Percentiles rank a stretch among this genome's conserved stretches.
Conservation (phyloP, 805 yeast genomes). For the Wickerhamomyces hampshirensis region DNA sequence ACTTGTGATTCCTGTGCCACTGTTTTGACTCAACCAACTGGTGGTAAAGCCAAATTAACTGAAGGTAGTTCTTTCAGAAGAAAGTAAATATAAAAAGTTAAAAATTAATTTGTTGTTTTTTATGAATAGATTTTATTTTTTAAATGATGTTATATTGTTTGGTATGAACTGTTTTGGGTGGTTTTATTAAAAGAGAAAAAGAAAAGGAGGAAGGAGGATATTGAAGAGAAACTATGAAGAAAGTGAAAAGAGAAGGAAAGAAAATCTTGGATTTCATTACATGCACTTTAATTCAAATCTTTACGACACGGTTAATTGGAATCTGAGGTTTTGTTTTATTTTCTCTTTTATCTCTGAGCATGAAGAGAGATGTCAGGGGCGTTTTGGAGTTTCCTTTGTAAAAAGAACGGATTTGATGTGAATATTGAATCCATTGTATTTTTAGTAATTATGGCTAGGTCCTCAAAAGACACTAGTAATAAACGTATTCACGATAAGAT, state of each 20-base stretch:
- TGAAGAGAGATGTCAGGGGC: no score
- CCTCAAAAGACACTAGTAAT: background rate
- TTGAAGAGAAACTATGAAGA: background rate
- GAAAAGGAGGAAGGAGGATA: background rate
- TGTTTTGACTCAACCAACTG: slow-evolving; percentile 97
- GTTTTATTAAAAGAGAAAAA: background rate
- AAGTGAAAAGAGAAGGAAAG: no score
- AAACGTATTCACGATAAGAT: background rate
- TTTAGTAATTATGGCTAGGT: background rate
- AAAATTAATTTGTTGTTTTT: background rate
- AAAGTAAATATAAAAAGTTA: slow-evolving; percentile 52
- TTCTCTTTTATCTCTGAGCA: no score
- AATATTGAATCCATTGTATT: no score
- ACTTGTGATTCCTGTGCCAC: slow-evolving; percentile 98
- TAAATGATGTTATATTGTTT: background rate
- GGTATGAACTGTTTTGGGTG: background rate
- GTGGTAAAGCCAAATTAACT: slow-evolving; percentile 99
- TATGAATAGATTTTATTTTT: background rate
- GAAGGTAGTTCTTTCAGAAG: slow-evolving; percentile 99
- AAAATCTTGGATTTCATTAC: no score
- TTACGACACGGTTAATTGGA: no score
- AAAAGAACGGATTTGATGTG: no score
- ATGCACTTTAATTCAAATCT: no score
- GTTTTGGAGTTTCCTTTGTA: no score
- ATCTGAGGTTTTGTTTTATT: no score